Base-by-base conservation (phyloP, 1,284 basidiomycete genomes). In the Leccinum cinnamomeum region DNA sequence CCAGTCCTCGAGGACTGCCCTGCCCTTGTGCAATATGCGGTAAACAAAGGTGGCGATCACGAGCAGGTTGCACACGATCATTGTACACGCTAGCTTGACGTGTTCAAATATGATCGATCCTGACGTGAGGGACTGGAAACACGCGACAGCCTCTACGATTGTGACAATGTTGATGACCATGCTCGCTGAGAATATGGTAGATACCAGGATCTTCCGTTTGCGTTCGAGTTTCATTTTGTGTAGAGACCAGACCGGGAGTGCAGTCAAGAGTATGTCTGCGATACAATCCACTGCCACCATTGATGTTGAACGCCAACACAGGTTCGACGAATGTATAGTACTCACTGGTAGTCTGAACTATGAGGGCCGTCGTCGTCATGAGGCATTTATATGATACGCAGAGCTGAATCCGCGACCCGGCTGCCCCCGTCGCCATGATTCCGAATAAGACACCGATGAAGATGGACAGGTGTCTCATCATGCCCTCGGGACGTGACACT, bases 11-110 rank as follows among this genome's bases (percentile, higher is more conserved):
- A 64, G 23, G 25, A 54, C 56, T 5, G 28, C 6, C n/a, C 56
- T 41, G 7, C 46, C 60, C 28, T 39, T 62, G 56, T 53, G 57
- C 20, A 64, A 30, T 20, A 65, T 23, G 39, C 71, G 72, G 37
- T 67, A 75, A 23, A 66, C 44, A 37, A 69, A 72, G 10, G 65
- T 66, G 44, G 64, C 64, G 35, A 75, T 73, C 20, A 75, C 72
- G 1, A 72, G 62, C 51, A 73, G 12, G 56, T 73, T 75, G 51
- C 74, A 73, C 8, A 68, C 65, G 46, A 75, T 59, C 59, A 73
- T 28, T 8, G 71, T 65, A 50, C 73, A 64, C 3, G 70, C 73
- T 23, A 57, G 58, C 51, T 71, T 75, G 59, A 72, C 62, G 5
- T 75, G 67, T 16, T 62, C 72, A 10, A 68, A 64, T 50, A 72